Conservation (phyloP, 2,329 filamentous ascomycete genomes). For the Fusarium fracticaudum region DNA sequence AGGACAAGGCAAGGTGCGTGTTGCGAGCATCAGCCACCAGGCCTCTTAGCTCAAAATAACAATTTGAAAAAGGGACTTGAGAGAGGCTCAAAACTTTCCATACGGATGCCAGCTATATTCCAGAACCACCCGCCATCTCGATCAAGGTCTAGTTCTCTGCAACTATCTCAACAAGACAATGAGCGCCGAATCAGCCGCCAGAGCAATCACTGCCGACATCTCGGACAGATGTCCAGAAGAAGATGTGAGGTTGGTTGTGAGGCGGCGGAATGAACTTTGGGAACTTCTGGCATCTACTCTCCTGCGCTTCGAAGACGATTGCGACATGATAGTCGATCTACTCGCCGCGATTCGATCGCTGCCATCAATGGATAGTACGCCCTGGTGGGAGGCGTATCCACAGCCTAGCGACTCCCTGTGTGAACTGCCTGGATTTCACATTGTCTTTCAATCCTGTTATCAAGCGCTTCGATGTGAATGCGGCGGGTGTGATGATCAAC, state of each 20-base stretch:
- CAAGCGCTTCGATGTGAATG: neutral
- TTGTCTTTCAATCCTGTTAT: rapidly evolving
- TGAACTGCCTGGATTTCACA: neutral
- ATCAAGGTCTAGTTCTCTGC: neutral
- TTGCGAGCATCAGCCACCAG: neutral
- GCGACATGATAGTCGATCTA: neutral
- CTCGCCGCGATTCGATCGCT: neutral
- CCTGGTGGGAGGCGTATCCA: neutral
- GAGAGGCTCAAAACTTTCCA: rapidly evolving
- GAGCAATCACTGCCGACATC: neutral
- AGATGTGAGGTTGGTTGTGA: rapidly evolving
- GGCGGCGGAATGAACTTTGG: neutral
- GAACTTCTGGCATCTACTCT: neutral
- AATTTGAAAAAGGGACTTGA: neutral
- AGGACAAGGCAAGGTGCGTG: neutral
- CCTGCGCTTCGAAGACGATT: neutral
- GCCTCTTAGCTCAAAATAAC: neutral
- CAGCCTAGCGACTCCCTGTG: neutral
- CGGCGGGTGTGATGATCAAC: neutral
- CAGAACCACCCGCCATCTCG: neutral
- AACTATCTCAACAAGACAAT: slow-evolving; percentile 5
- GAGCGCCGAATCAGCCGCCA: neutral
- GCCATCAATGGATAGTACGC: neutral
- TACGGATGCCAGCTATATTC: neutral
- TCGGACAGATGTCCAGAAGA: rapidly evolving